Evolutionary conservation across 164 flowering plant species (phyloP).

Genomic region (Piper betle): DNA sequence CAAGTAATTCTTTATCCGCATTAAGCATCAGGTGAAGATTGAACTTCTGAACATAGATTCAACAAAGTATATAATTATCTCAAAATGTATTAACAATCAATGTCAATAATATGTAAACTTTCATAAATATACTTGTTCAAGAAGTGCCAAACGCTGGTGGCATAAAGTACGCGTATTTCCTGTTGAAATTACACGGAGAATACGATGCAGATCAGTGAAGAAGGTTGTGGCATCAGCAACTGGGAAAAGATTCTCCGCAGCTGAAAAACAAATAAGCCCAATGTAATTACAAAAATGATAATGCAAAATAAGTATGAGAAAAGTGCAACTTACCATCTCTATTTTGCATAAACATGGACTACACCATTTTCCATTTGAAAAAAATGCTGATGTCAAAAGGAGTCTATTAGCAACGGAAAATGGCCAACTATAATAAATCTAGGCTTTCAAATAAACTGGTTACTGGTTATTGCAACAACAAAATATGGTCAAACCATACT

Average conservation of each 20-base stretch:
- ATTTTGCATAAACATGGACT: no score
- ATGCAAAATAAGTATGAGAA: neutral
- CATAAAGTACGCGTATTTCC: conserved; percentile 85
- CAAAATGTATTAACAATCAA: neutral
- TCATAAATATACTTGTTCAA: conserved; percentile 51
- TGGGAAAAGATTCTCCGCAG: conserved; percentile 69
- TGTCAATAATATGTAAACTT: no score
- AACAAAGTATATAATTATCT: neutral
- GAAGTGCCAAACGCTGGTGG: conserved; percentile 72
- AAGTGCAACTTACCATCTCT: no score
- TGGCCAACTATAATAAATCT: no score
- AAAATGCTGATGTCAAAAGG: no score
- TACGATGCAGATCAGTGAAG: conserved; percentile 83
- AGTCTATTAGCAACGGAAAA: no score
- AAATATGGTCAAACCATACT: no score
- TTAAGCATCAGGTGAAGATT: conserved; percentile 96
- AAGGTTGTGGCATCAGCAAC: conserved; percentile 89
- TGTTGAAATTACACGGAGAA: conserved; percentile 70
- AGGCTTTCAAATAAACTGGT: no score
- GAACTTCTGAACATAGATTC: conserved; percentile 55
- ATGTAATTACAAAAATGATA: neutral
- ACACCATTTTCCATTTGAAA: no score
- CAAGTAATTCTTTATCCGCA: conserved; percentile 93
- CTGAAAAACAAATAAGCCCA: conserved; percentile 25
- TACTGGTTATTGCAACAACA: no score